Evolutionary conservation across 208 protist genomes (phyloP).

Genomic region (Endotrypanum monterogeii): DNA sequence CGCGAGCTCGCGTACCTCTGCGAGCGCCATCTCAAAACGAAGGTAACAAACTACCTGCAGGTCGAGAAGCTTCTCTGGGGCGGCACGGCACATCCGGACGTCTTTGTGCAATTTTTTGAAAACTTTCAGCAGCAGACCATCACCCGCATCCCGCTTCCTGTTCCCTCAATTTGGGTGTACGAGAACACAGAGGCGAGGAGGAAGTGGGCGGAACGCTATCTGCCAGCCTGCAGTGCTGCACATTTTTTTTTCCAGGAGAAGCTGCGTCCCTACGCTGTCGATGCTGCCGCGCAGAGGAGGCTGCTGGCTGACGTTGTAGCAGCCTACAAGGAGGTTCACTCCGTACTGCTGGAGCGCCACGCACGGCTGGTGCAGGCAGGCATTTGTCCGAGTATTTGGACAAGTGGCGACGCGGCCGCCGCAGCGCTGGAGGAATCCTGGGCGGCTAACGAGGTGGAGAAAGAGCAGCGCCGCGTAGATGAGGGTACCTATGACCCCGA

Average conservation of each 20-base stretch:
- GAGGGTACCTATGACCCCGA: slow-evolving; percentile 78
- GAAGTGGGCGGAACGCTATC: slow-evolving; percentile 80
- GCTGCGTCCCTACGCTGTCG: slow-evolving; percentile 35
- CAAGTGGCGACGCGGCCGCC: slow-evolving; percentile 15
- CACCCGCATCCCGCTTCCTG: slow-evolving; percentile 73
- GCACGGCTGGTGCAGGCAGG: slow-evolving; percentile 47
- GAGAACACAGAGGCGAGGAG: slow-evolving; percentile 57
- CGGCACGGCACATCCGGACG: slow-evolving; percentile 34
- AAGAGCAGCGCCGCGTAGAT: slow-evolving; percentile 49
- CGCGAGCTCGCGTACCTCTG: slow-evolving; percentile 67
- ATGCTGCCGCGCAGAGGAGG: slow-evolving; percentile 31
- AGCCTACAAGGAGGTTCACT: slow-evolving; percentile 47
- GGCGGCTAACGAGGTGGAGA: slow-evolving; percentile 51
- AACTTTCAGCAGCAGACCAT: slow-evolving; percentile 69
- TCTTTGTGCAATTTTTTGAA: slow-evolving; percentile 73
- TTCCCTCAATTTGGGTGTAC: slow-evolving; percentile 79
- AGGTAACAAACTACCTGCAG: slow-evolving; percentile 73
- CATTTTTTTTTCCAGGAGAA: slow-evolving; percentile 65
- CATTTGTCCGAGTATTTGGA: slow-evolving; percentile 30
- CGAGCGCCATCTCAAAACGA: slow-evolving; percentile 75
- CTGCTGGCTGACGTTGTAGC: slow-evolving; percentile 49
- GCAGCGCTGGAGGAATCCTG: slow-evolving; percentile 47
- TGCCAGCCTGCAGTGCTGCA: slow-evolving; percentile 52
- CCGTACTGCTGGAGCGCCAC: slow-evolving; percentile 44
- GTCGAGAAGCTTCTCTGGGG: slow-evolving; percentile 64